Conservation (phyloP, 768 basidiomycete species). For the Pisolithus microcarpus region DNA sequence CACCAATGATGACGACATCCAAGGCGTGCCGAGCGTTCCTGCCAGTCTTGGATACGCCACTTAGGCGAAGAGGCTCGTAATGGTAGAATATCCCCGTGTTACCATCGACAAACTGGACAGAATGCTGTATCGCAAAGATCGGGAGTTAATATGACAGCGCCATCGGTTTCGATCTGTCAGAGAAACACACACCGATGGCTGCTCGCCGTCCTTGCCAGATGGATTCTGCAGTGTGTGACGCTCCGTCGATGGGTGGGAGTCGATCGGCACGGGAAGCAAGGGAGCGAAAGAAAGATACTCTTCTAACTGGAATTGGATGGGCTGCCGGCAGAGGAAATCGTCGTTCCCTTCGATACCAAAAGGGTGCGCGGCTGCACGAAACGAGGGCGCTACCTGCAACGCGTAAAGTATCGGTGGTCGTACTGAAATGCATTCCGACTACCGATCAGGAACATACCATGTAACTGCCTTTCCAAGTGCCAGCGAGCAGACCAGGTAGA, state of each 20-base stretch:
- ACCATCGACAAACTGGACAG: slow-evolving; percentile 21
- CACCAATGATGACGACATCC: slow-evolving; percentile 31
- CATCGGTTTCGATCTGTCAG: neutral
- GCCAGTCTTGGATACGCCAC: slow-evolving; percentile 20
- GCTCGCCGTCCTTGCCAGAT: slow-evolving; percentile 12
- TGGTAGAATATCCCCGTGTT: slow-evolving; percentile 16
- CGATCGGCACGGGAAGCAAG: slow-evolving; percentile 27
- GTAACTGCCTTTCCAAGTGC: slow-evolving; percentile 55
- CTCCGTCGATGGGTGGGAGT: slow-evolving; percentile 14
- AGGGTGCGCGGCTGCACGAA: slow-evolving; percentile 7
- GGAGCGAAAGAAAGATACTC: slow-evolving; percentile 40
- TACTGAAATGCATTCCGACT: slow-evolving; percentile 6
- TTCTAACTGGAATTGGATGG: slow-evolving; percentile 43
- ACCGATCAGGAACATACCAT: slow-evolving; percentile 37
- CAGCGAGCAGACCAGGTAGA: slow-evolving; percentile 42
- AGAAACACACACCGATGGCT: slow-evolving; percentile 18
- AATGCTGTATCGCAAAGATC: slow-evolving; percentile 8
- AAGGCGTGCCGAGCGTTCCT: slow-evolving; percentile 25
- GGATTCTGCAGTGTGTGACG: slow-evolving; percentile 18
- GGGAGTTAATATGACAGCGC: slow-evolving; percentile 16
- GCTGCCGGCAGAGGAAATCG: slow-evolving; percentile 39
- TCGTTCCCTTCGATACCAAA: slow-evolving; percentile 7
- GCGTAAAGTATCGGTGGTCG: slow-evolving; percentile 9
- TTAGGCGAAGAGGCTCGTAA: slow-evolving; percentile 27
- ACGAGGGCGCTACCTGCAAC: slow-evolving; percentile 23